Conservation (phyloP, 2,329 filamentous ascomycete genomes). For the Elsinoe perseae region DNA sequence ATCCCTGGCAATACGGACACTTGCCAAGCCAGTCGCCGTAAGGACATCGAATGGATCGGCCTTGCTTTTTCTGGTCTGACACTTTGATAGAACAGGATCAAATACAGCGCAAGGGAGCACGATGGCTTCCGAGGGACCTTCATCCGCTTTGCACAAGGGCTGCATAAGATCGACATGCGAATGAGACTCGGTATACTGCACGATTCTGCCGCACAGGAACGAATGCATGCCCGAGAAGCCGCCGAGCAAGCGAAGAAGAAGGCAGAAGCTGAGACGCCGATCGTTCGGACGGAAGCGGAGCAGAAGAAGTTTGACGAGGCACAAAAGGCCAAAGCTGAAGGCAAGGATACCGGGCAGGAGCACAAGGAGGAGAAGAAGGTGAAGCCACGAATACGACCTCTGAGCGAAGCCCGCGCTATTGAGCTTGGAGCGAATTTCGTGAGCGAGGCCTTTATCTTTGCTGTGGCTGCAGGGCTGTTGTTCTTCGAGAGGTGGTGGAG, state of each 20-base stretch:
- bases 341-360: conserved; percentile 32
- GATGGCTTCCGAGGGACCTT: conserved; percentile 56
- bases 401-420: conserved; percentile 61
- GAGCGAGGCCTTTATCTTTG: conserved; percentile 58
- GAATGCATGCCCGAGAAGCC: conserved; percentile 46
- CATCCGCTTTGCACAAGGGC: conserved; percentile 53
- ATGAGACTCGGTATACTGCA: conserved; percentile 58
- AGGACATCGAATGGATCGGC: not conserved
- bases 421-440: conserved; percentile 63
- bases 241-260: conserved; percentile 48
- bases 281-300: conserved; percentile 55
- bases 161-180: conserved; percentile 61
- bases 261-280: conserved; percentile 43
- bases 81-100: conserved; percentile 53
- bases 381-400: conserved; percentile 52
- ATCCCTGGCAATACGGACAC: conserved; percentile 55
- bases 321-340: conserved; percentile 35
- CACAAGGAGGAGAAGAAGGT: conserved; percentile 36
- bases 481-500: conserved; percentile 56
- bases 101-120: conserved; percentile 60
- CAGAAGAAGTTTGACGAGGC: conserved; percentile 46
- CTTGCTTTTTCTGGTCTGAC: conserved; percentile 17
- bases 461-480: conserved; percentile 55
- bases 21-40: conserved; percentile 62
- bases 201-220: conserved; percentile 49